Conservation (phyloP, 345 rosid genomes). For the Murraya koenigii region DNA sequence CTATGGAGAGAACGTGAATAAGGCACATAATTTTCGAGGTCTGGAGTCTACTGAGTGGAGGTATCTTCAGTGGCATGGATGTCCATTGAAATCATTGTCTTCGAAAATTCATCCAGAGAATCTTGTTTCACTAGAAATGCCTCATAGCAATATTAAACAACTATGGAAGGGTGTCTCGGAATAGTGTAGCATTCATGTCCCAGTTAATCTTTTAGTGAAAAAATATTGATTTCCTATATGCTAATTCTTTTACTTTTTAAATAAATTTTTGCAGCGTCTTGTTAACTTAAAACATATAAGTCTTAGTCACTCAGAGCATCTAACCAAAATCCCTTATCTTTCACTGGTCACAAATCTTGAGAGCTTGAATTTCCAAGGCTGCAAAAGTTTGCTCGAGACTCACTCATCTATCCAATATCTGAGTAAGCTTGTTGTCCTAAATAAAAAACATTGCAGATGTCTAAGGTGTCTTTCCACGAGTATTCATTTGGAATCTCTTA, state of each 20-base stretch:
- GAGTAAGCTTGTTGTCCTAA: too few relatives aligned
- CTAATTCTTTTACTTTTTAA: not conserved
- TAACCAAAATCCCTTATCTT: not conserved
- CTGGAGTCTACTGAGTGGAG: too few relatives aligned
- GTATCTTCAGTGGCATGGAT: too few relatives aligned
- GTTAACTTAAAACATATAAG: not conserved
- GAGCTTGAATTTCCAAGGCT: too few relatives aligned
- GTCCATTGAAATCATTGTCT: too few relatives aligned
- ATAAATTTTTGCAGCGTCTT: not conserved
- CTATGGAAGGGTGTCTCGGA: not conserved
- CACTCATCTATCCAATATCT: not conserved
- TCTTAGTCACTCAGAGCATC: not conserved
- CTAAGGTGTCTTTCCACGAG: too few relatives aligned
- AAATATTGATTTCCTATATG: not conserved
- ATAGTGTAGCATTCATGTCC: accelerated
- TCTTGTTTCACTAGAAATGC: not conserved
- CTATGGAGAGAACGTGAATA: too few relatives aligned
- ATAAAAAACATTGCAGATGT: too few relatives aligned
- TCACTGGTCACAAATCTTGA: not conserved
- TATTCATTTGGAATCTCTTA: too few relatives aligned
- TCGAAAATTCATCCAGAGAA: not conserved
- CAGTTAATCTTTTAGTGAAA: too few relatives aligned
- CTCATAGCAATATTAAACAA: not conserved
- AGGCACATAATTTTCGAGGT: too few relatives aligned
- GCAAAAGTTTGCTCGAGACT: not conserved